Evolutionary conservation across 2,329 filamentous ascomycete genomes (phyloP), one percentile per base, ranked within the genome.

Genomic region (Berkeleyomyces rouxiae): DNA sequence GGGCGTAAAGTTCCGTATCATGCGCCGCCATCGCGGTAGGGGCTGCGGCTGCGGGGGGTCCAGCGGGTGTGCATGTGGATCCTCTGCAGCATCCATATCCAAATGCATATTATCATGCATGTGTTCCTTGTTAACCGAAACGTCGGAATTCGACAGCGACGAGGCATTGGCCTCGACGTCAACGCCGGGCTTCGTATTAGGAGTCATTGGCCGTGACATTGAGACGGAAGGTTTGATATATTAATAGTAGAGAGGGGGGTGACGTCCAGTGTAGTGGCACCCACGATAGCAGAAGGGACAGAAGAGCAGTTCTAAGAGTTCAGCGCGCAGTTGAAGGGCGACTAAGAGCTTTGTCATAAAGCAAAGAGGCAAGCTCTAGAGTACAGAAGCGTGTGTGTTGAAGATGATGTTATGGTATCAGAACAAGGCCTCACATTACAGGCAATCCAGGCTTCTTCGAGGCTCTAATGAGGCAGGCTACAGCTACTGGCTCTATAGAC

Each of bases 1-100:
- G 36, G 79, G 79, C 36, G 76, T 80, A 67, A 81, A 81, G 68
- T 81, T 78, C 62, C 77, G 75, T 44, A 79, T 72, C 46, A 79
- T 73, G 64, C 73, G 73, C 63, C 75, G 68, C 75, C 75, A 78
- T 10, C 74, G 49, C 2, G 60, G 55, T 10, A 64, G 16, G 9
- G n/a, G 46, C 23, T 46, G 37, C 4, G 40, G 63, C 39, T 51
- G 37, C 9, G 46, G 42, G 10, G 44, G 23, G 46, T 49, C n/a
- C 13, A n/a, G 46, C 13, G n/a, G 46, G n/a, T 16, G 46, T 23
- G n/a, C 7, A n/a, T 49, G 46, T 49, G 31, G 46, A 23, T 23
- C 23, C 23, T 23, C 46, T 13, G 51, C 36, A 55, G 51, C 5
- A 4, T 55, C 33, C 33, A 55, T 16, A 39, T 55, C 51, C 33